A percentile compares a stretch with the other conserved stretches of the same genome.
phyloP scores from a whole-genome alignment of 805 yeast genomes.

The Maudiozyma turicensis region DNA sequence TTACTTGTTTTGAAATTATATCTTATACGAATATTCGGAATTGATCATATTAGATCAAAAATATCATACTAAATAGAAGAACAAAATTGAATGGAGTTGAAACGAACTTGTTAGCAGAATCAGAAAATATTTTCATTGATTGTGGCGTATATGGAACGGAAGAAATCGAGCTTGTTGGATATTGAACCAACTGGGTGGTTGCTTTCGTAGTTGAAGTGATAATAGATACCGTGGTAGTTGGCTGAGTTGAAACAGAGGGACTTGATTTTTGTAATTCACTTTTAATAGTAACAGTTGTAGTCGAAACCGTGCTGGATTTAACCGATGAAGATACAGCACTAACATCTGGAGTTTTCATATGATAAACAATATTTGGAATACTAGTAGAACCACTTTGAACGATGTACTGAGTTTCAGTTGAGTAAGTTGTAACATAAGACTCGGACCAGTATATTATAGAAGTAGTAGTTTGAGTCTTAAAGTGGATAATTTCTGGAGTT shows the following conservation, averaged over 20 bases:
- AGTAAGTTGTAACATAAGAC: slow-evolving; percentile 7
- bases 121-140: neutral
- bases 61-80: neutral
- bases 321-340: neutral
- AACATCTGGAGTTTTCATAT: slow-evolving; percentile 10
- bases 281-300: neutral
- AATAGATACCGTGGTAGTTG: neutral
- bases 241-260: neutral
- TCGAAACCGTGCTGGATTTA: neutral
- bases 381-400: neutral
- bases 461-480: slow-evolving; percentile 2
- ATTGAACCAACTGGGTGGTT: neutral
- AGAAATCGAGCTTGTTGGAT: neutral
- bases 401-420: slow-evolving; percentile 5
- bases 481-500: neutral
- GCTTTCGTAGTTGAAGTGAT: neutral
- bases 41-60: neutral
- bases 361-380: slow-evolving; percentile 4
- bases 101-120: neutral
- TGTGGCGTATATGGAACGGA: neutral
- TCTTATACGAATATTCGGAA: too few relatives aligned
- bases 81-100: neutral
- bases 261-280: too few relatives aligned
- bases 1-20: too few relatives aligned
- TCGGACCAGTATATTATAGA: slow-evolving; percentile 8